Base-by-base conservation (phyloP, 2,329 filamentous ascomycete species). In the Fonsecaea pugnacius region DNA sequence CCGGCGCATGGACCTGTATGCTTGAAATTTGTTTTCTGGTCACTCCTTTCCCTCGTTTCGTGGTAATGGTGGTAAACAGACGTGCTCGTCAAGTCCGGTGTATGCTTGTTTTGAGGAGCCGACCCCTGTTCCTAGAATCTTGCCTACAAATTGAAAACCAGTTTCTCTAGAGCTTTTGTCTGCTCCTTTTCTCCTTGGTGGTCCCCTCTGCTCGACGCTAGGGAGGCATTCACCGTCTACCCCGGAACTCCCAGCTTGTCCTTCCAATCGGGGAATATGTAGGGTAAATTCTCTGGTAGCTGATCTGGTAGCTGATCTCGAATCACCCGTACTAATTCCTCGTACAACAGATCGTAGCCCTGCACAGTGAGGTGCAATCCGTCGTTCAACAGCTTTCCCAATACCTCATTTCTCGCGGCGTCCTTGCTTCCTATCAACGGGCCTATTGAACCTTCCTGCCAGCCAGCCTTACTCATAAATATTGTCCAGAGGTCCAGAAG, bases 401-500 rank as follows among this genome's bases (percentile, higher is more conserved):
- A 55, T n/a, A 70, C 69, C 18, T 87, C 83, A 72, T 87, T 89
- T 55, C 83, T 70, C 74, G 85, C 74, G 76, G 85, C 77, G 77
- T 85, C 74, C 75, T 83, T 75, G 76, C 85, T 79, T 76, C 93
- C 83, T 14, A 80, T 76, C 32, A 88, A 72, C 4, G 79, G 76
- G 43, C 82, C 77, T 30, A 52, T 30, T 16, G 61, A 54, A 6
- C 80, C 82, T 69, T 78, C 76, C 16, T 79, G 74, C 78, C 84
- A 88, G 1, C 82, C 83, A 2, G 82, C 80, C 52, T 85, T 82
- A 61, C 85, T 81, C 87, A 96, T 91, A 71, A 97, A 84, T 0
- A 86, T 87, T 66, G 85, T 84, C 87, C 91, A 96, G 1, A 98
- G 83, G 76, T 98, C 91, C 24, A 96, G 79, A 1, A 94, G 84